A percentile compares a stretch with the other conserved stretches of the same genome.
Evolutionary conservation across 2,329 filamentous ascomycete genomes (phyloP).

Genomic region (Neopestalotiopsis sp.): DNA sequence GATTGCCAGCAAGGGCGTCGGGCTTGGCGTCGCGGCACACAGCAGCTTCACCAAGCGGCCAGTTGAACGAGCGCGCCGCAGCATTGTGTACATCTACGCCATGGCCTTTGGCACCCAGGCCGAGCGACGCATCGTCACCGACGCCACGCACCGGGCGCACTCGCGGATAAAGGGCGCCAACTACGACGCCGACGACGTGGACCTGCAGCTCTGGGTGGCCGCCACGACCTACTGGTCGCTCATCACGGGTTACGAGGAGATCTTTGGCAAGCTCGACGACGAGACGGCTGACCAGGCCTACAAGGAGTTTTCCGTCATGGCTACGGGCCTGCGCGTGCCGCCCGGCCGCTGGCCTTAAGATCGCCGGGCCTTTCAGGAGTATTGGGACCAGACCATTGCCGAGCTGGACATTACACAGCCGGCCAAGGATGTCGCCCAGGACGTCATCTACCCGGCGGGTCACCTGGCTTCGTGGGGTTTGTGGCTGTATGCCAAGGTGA

Average conservation of each 20-base stretch:
- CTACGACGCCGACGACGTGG: constrained; percentile 24
- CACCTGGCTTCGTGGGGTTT: constrained; percentile 10
- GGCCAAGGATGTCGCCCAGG: constrained; percentile 14
- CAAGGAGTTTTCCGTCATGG: constrained; percentile 24
- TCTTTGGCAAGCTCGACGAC: constrained; percentile 21
- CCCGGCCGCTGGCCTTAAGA: constrained; percentile 21
- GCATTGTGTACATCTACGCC: constrained; percentile 22
- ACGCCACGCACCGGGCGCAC: constrained; percentile 24
- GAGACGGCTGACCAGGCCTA: constrained; percentile 20
- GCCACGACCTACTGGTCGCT: constrained; percentile 22
- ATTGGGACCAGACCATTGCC: constrained; percentile 12
- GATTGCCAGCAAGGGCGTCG: constrained; percentile 16
- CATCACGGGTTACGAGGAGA: constrained; percentile 20
- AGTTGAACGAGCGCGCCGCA: constrained; percentile 13
- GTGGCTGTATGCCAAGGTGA: constrained; percentile 15
- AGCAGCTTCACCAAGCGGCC: constrained; percentile 20
- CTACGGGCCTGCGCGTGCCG: constrained; percentile 24
- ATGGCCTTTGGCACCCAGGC: constrained; percentile 24
- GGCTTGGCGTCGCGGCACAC: constrained; percentile 12
- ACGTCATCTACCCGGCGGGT: constrained; percentile 15
- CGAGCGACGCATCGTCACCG: constrained; percentile 19
- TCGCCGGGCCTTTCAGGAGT: constrained; percentile 14
- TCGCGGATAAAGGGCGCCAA: constrained; percentile 20
- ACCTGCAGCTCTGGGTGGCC: constrained; percentile 26
- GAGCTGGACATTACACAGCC: constrained; percentile 15